Conservation (phyloP, 2,329 filamentous ascomycete species). For the Aspergillus sojae region DNA sequence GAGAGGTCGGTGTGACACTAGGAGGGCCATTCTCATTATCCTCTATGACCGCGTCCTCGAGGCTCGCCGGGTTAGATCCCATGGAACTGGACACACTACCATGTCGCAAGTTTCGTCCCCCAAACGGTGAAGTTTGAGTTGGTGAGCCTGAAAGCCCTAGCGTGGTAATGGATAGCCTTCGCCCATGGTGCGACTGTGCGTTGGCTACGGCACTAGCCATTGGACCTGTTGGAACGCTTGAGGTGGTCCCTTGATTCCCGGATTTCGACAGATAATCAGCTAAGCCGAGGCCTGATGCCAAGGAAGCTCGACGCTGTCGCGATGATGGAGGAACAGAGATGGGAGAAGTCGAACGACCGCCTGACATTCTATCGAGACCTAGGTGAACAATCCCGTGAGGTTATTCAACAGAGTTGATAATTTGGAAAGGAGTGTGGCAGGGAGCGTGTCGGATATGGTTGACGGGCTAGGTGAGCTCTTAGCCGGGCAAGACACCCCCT, state of each 20-base stretch:
- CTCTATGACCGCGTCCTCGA: constrained; percentile 56
- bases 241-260: constrained; percentile 22
- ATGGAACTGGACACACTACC: constrained; percentile 69
- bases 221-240: constrained; percentile 41
- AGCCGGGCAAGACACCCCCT: not conserved
- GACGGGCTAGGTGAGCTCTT: not conserved
- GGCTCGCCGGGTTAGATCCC: constrained; percentile 44
- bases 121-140: constrained; percentile 54
- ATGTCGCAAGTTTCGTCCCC: constrained; percentile 59
- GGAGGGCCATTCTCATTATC: constrained; percentile 66
- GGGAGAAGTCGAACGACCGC: constrained; percentile 42
- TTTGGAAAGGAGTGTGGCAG: not conserved
- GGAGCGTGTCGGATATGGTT: not conserved
- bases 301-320: constrained; percentile 50
- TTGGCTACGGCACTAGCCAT: constrained; percentile 55
- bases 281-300: constrained; percentile 44
- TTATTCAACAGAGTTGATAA: not conserved
- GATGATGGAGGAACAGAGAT: constrained; percentile 41
- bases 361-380: constrained; percentile 42
- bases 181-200: constrained; percentile 55
- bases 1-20: constrained; percentile 67
- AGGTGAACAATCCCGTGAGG: not conserved
- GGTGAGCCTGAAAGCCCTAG: constrained; percentile 75
- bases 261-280: constrained; percentile 44
- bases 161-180: constrained; percentile 74